Evolutionary conservation across 495 filamentous ascomycete genomes (phyloP).

Genomic region (Thermothielavioides terrestris): DNA sequence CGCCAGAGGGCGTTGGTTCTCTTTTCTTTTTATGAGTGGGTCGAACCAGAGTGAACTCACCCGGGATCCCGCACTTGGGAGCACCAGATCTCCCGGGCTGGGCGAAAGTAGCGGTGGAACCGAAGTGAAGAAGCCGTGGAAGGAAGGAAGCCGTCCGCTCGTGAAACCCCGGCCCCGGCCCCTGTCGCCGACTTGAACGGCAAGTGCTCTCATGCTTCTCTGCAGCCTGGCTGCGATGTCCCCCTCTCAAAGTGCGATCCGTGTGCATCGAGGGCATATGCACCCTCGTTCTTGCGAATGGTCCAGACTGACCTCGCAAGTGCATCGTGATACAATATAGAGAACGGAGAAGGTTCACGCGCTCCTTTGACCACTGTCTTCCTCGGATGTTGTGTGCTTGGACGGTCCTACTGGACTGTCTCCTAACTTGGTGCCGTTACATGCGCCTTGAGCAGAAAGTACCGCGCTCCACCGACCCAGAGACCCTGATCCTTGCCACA

Average conservation of each 20-base stretch:
- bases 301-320: too few relatives aligned
- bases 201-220: constrained; percentile 17
- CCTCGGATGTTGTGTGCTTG: neutral
- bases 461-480: neutral
- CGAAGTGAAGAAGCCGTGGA: constrained; percentile 1
- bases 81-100: constrained; percentile 13
- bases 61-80: constrained; percentile 8
- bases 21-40: constrained; percentile 16
- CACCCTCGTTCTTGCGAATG: too few relatives aligned
- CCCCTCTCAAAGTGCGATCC: neutral
- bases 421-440: constrained; percentile 1
- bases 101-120: constrained; percentile 20
- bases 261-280: neutral
- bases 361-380: neutral
- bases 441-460: neutral
- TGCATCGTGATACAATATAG: too few relatives aligned
- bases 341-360: too few relatives aligned
- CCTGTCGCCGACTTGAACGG: constrained; percentile 12
- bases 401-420: too few relatives aligned
- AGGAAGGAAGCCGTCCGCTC: constrained; percentile 8
- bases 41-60: neutral
- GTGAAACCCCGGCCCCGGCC: constrained; percentile 12
- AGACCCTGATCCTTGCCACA: constrained; percentile 9
- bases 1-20: constrained; percentile 1
- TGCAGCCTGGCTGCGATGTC: neutral